These are phyloP conservation scores for Kodamaea arcana DNA, from an alignment of 1,139 yeast genomes.

Conservation along the genomic window DNA sequence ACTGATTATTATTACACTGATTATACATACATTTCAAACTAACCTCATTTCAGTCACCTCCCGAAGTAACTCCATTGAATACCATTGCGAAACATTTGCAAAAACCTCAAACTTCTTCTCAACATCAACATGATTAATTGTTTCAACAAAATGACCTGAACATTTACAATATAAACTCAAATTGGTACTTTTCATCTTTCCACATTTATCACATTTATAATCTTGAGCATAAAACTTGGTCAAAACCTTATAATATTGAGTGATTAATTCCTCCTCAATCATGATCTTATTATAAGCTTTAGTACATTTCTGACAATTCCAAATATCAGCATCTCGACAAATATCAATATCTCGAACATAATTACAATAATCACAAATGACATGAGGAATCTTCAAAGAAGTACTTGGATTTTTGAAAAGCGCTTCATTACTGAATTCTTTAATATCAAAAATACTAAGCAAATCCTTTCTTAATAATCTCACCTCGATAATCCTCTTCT, in stretches of 20 bases:
- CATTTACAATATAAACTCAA: conserved; percentile 78
- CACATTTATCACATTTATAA: conserved; percentile 73
- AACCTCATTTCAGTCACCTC: conserved; percentile 39
- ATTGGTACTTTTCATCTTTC: conserved; percentile 60
- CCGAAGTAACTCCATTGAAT: conserved; percentile 56
- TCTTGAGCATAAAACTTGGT: conserved; percentile 77
- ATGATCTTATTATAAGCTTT: conserved; percentile 61
- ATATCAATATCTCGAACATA: conserved; percentile 73
- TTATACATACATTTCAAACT: background rate
- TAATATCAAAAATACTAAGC: conserved; percentile 66
- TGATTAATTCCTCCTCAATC: conserved; percentile 75
- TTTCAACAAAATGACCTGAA: conserved; percentile 80
- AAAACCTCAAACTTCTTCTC: conserved; percentile 45
- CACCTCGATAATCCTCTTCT: conserved; percentile 63
- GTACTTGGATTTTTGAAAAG: conserved; percentile 74
- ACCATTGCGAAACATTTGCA: conserved; percentile 55
- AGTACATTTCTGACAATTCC: conserved; percentile 71
- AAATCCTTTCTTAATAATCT: conserved; percentile 73
- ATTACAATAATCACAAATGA: conserved; percentile 79
- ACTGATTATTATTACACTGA: background rate
- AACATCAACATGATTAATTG: conserved; percentile 46
- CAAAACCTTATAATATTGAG: conserved; percentile 52
- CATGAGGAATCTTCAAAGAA: conserved; percentile 59
- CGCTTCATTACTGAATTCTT: conserved; percentile 80
- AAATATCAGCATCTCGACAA: conserved; percentile 62